Percentiles rank a stretch among this genome's conserved stretches.
phyloP scores from a whole-genome alignment of 2,329 filamentous ascomycete species.

The Penicillium sp. region DNA sequence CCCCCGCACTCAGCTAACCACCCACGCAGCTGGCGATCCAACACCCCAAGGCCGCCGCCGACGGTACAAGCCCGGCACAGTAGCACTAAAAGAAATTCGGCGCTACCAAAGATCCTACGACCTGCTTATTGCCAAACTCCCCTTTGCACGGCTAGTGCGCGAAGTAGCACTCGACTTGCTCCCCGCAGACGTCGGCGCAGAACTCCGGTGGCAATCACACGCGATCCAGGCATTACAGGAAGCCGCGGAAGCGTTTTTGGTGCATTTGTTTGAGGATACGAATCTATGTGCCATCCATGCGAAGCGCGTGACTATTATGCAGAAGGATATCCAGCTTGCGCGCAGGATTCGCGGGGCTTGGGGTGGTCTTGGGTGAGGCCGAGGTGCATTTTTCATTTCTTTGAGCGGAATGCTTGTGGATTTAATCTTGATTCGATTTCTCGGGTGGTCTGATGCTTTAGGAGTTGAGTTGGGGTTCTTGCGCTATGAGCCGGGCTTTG shows the following conservation, averaged over 20 bases:
- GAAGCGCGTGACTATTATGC: conserved; percentile 94
- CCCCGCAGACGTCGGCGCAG: conserved; percentile 55
- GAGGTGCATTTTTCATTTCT: too few relatives aligned
- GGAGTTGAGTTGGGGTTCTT: conserved; percentile 9
- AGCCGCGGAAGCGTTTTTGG: conserved; percentile 90
- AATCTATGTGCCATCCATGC: conserved; percentile 96
- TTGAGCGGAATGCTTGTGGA: background rate
- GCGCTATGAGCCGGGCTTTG: background rate
- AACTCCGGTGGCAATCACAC: conserved; percentile 92
- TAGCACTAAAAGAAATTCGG: conserved; percentile 86
- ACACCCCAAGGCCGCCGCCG: conserved; percentile 57
- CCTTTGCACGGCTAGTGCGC: conserved; percentile 47
- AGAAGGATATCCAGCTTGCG: conserved; percentile 94
- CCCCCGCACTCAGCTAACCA: conserved; percentile 5
- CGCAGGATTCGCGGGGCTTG: conserved; percentile 71
- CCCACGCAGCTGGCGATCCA: conserved; percentile 62
- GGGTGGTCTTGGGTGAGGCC: conserved; percentile 59
- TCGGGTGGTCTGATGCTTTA: background rate
- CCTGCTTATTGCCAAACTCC: conserved; percentile 64
- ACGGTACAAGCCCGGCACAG: conserved; percentile 72
- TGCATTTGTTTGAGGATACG: conserved; percentile 93
- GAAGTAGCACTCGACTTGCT: conserved; percentile 53
- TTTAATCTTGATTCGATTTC: conserved; percentile 9
- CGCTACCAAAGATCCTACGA: conserved; percentile 86
- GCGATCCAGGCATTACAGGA: conserved; percentile 91